These are phyloP conservation scores for Euphorbia pulcherrima DNA, from an alignment of 345 rosid genomes.

Conservation along the genomic window DNA sequence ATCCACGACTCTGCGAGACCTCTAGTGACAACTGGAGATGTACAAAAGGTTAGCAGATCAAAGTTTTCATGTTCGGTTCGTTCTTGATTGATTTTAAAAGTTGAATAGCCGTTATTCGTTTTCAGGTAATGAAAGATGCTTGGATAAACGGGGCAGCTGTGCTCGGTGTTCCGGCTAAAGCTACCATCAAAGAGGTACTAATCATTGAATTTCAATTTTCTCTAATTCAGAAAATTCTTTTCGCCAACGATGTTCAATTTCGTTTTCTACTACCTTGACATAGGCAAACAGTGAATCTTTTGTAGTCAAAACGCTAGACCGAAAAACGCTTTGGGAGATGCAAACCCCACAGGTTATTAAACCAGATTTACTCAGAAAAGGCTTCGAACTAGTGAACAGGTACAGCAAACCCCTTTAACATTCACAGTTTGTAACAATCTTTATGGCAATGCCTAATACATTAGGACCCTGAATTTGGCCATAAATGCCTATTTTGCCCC, in stretches of 20 bases:
- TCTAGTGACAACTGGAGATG: constrained; percentile 54
- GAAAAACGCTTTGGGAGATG: constrained; percentile 96
- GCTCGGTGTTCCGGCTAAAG: constrained; percentile 91
- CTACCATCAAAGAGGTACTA: constrained; percentile 85
- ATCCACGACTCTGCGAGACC: constrained; percentile 96
- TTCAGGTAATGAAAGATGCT: constrained; percentile 76
- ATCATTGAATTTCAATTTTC: not conserved
- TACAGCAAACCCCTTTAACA: constrained; percentile 18
- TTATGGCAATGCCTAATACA: too few species aligned
- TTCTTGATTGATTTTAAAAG: not conserved
- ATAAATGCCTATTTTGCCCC: too few species aligned
- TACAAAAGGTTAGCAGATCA: constrained; percentile 53
- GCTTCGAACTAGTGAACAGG: constrained; percentile 90
- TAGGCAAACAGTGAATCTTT: constrained; percentile 76
- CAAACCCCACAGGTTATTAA: constrained; percentile 97
- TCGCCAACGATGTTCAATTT: not conserved
- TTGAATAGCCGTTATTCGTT: constrained; percentile 16
- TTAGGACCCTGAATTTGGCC: too few species aligned
- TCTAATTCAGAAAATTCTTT: not conserved
- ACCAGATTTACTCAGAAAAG: constrained; percentile 69
- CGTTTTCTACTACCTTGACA: constrained; percentile 9
- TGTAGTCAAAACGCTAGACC: constrained; percentile 80
- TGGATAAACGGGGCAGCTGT: constrained; percentile 81
- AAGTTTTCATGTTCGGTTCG: constrained; percentile 3
- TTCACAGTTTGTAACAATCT: not conserved